Evolutionary conservation across 306 rosid species (phyloP).

Genomic region (Acacia melanoxylon): DNA sequence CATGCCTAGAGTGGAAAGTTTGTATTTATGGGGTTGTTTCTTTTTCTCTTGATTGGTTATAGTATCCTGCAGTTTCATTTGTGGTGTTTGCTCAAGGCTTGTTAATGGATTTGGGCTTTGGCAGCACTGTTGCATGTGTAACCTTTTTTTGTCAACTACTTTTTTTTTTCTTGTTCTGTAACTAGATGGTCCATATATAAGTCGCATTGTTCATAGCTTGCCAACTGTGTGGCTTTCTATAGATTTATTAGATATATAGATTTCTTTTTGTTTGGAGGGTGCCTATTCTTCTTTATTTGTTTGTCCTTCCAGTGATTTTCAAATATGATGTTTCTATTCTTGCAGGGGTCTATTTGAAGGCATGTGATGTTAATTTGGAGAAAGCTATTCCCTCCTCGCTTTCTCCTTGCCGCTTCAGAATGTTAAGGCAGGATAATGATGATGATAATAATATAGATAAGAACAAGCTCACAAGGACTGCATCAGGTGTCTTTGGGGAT

Average conservation of each 20-base stretch:
- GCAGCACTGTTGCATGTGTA: neutral
- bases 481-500: slow-evolving; percentile 48
- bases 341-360: slow-evolving; percentile 86
- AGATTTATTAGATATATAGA: neutral
- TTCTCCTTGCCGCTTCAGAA: slow-evolving; percentile 75
- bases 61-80: neutral
- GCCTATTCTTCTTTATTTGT: neutral
- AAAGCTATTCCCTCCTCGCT: slow-evolving; percentile 60
- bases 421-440: slow-evolving; percentile 42
- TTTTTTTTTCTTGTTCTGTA: neutral
- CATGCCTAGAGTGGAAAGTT: slow-evolving; percentile 3
- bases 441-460: slow-evolving; percentile 48
- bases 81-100: neutral
- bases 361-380: slow-evolving; percentile 47
- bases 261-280: neutral
- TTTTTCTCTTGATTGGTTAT: neutral
- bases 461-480: slow-evolving; percentile 44
- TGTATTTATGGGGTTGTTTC: neutral
- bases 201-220: neutral
- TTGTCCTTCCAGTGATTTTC: slow-evolving; percentile 29
- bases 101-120: neutral
- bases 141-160: neutral
- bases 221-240: neutral
- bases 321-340: slow-evolving; percentile 31
- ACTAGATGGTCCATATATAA: neutral